Evolutionary conservation across 257 asterid genomes (phyloP).

Genomic region (Scutellaria baicalensis): DNA sequence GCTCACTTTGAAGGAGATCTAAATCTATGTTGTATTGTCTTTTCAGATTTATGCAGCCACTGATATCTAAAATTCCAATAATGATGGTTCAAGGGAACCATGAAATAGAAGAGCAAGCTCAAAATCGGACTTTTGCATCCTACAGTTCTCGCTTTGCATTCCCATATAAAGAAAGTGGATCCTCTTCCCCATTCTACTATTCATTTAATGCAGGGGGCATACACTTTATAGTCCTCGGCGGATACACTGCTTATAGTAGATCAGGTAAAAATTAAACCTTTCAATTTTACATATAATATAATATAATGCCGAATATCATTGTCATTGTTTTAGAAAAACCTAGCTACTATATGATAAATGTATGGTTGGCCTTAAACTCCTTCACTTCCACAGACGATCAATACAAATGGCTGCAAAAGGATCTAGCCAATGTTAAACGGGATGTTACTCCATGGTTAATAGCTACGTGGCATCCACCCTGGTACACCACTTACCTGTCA

Average conservation of each 20-base stretch:
- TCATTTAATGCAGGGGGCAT: slow-evolving; percentile 95
- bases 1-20: not conserved
- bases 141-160: slow-evolving; percentile 78
- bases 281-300: too few relatives aligned
- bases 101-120: slow-evolving; percentile 80
- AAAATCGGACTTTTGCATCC: slow-evolving; percentile 58
- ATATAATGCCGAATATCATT: not conserved
- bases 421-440: slow-evolving; percentile 59
- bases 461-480: slow-evolving; percentile 91
- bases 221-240: slow-evolving; percentile 83
- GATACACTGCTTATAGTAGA: slow-evolving; percentile 52
- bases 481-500: slow-evolving; percentile 84
- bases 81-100: slow-evolving; percentile 98
- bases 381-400: slow-evolving; percentile 54
- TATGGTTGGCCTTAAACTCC: not conserved
- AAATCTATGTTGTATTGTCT: not conserved
- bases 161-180: slow-evolving; percentile 79
- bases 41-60: slow-evolving; percentile 79
- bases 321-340: not conserved
- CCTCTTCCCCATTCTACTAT: slow-evolving; percentile 70
- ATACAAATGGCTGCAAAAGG: slow-evolving; percentile 76
- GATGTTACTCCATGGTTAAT: slow-evolving; percentile 83
- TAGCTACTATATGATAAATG: not conserved
- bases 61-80: slow-evolving; percentile 71
- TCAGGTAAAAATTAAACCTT: slow-evolving; percentile 35